Percentiles rank a stretch among this genome's conserved stretches.
phyloP scores from a whole-genome alignment of 768 basidiomycete species.

The Termitomyces sp. region DNA sequence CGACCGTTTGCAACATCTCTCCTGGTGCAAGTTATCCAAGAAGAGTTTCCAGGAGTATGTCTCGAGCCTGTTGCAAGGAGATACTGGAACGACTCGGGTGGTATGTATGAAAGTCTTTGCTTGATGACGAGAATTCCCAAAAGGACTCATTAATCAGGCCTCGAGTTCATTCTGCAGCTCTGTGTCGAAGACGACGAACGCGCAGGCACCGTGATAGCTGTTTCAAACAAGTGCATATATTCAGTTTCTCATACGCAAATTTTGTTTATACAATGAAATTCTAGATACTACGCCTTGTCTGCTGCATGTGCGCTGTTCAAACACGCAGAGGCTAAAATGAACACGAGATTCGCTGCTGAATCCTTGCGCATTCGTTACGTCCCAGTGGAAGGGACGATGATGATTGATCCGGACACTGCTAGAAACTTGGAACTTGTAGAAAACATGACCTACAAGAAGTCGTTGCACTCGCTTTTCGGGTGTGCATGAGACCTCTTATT shows the following conservation, averaged over 20 bases:
- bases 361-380: conserved; percentile 74
- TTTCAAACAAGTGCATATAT: conserved; percentile 68
- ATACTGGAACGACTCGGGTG: conserved; percentile 83
- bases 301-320: conserved; percentile 87
- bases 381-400: conserved; percentile 87
- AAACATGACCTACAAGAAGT: conserved; percentile 66
- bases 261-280: neutral
- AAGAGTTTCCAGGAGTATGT: conserved; percentile 65
- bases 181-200: conserved; percentile 79
- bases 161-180: conserved; percentile 74
- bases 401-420: conserved; percentile 89
- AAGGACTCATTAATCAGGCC: conserved; percentile 37
- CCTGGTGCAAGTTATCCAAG: conserved; percentile 66
- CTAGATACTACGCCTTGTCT: conserved; percentile 87
- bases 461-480: conserved; percentile 77
- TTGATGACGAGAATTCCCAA: neutral
- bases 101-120: conserved; percentile 41
- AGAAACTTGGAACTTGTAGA: conserved; percentile 85
- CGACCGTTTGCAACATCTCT: conserved; percentile 46
- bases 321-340: conserved; percentile 65
- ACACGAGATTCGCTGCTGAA: conserved; percentile 61
- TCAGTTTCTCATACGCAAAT: conserved; percentile 3
- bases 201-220: conserved; percentile 72
- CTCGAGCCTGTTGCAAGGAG: conserved; percentile 70
- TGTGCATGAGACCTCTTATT: conserved; percentile 23